Conservation (phyloP, 176 grass and related monocot species). For the Oryza glaberrima region DNA sequence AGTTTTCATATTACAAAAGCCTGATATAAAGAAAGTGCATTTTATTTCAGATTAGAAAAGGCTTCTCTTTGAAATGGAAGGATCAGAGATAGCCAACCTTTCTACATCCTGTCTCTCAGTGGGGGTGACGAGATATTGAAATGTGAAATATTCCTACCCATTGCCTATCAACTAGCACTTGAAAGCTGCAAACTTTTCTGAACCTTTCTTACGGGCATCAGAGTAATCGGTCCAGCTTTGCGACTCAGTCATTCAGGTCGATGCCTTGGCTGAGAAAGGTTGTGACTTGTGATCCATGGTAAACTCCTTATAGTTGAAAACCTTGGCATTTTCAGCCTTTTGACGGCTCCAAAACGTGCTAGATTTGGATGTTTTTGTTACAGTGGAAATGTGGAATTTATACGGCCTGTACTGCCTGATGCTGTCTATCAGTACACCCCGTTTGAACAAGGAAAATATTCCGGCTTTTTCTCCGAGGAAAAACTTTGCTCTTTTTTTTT, state of each 20-base stretch:
- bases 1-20: slow-evolving; percentile 49
- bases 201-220: slow-evolving; percentile 28
- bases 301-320: slow-evolving; percentile 44
- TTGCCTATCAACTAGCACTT: slow-evolving; percentile 49
- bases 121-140: slow-evolving; percentile 40
- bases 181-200: slow-evolving; percentile 30
- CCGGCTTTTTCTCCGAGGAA: slow-evolving; percentile 16
- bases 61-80: neutral
- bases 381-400: slow-evolving; percentile 27
- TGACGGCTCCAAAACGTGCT: slow-evolving; percentile 52
- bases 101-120: slow-evolving; percentile 50
- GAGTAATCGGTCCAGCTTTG: slow-evolving; percentile 35
- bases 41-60: slow-evolving; percentile 48
- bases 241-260: slow-evolving; percentile 43
- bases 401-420: slow-evolving; percentile 27
- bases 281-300: neutral
- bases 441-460: slow-evolving; percentile 56
- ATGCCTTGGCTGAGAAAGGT: slow-evolving; percentile 28
- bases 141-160: slow-evolving; percentile 52
- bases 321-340: slow-evolving; percentile 50
- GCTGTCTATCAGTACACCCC: slow-evolving; percentile 20
- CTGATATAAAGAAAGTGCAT: slow-evolving; percentile 14
- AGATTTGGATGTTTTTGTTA: slow-evolving; percentile 3
- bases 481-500: neutral
- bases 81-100: slow-evolving; percentile 15